These are phyloP conservation scores for Podospora sp. DNA, from an alignment of 495 filamentous ascomycete species.

Conservation along the genomic window DNA sequence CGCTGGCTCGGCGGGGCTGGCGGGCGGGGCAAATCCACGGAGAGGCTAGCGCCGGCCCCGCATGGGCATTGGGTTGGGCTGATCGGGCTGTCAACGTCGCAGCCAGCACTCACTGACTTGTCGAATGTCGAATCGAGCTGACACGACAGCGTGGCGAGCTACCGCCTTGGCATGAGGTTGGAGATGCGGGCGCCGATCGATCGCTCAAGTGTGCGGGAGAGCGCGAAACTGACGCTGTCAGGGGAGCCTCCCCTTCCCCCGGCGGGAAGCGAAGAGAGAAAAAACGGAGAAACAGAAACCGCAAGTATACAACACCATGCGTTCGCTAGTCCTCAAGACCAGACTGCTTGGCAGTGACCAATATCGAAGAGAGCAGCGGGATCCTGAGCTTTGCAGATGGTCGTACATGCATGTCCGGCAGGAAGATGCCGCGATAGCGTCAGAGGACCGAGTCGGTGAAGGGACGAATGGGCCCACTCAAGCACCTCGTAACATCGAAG, in stretches of 20 bases:
- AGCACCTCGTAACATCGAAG: not conserved
- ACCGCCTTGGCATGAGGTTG: not conserved
- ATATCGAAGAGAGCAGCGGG: conserved; percentile 51
- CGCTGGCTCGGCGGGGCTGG: not conserved
- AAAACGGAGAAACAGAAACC: conserved; percentile 8
- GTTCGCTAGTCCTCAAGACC: conserved; percentile 41
- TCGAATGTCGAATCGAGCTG: conserved; percentile 1
- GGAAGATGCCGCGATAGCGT: too few species aligned
- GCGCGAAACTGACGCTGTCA: not conserved
- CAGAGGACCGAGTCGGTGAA: too few species aligned
- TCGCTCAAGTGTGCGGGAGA: not conserved
- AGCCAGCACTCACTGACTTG: not conserved
- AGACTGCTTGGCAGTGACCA: conserved; percentile 38
- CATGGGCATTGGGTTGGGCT: not conserved
- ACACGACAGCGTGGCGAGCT: conserved; percentile 8
- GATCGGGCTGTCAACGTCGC: conserved; percentile 3
- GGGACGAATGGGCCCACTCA: too few species aligned
- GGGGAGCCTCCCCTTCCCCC: not conserved
- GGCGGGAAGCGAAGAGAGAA: not conserved
- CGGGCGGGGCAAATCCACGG: not conserved
- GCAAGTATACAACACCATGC: conserved; percentile 46
- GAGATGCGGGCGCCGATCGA: not conserved
- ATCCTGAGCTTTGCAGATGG: not conserved
- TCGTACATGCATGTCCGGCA: too few species aligned
- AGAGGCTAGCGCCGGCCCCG: not conserved